These are phyloP conservation scores for Malus hybrid DNA, from an alignment of 331 rosid species.

Conservation along the genomic window DNA sequence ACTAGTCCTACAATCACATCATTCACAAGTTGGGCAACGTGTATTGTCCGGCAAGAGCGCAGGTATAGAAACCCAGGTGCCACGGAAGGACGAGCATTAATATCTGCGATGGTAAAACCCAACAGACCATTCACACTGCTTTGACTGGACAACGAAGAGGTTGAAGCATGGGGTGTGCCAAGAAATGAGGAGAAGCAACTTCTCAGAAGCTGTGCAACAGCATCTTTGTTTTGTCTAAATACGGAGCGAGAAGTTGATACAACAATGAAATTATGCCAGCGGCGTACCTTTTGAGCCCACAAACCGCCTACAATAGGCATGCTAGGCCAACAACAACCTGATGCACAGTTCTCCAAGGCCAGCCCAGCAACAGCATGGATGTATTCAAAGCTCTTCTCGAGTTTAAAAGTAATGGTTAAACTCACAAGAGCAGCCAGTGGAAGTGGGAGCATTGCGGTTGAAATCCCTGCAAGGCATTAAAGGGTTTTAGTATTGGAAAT, in stretches of 20 bases:
- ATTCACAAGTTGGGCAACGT: conserved; percentile 30
- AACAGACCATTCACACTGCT: conserved; percentile 57
- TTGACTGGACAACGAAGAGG: conserved; percentile 31
- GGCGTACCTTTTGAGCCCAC: conserved; percentile 83
- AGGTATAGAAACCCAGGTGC: conserved; percentile 77
- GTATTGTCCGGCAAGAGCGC: conserved; percentile 48
- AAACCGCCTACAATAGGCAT: conserved; percentile 65
- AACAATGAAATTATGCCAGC: conserved; percentile 77
- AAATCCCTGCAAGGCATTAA: conserved; percentile 33
- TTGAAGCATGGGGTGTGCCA: conserved; percentile 29
- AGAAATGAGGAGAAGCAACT: conserved; percentile 70
- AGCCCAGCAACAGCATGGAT: conserved; percentile 65
- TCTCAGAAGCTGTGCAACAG: conserved; percentile 57
- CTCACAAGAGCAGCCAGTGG: conserved; percentile 87
- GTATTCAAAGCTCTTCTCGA: conserved; percentile 56
- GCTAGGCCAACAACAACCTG: conserved; percentile 72
- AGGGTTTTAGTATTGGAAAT: conserved; percentile 11
- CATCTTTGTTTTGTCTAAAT: conserved; percentile 53
- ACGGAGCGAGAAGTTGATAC: conserved; percentile 61
- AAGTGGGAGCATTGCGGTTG: conserved; percentile 57
- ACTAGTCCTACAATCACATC: conserved; percentile 53
- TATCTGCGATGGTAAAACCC: conserved; percentile 36
- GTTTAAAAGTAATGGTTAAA: conserved; percentile 74
- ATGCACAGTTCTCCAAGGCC: conserved; percentile 66
- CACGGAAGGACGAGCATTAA: conserved; percentile 30